Percentiles rank a stretch among this genome's conserved stretches.
Conservation (phyloP, 2,329 filamentous ascomycete genomes). For the Immersiporthe knoxdaviesiana region DNA sequence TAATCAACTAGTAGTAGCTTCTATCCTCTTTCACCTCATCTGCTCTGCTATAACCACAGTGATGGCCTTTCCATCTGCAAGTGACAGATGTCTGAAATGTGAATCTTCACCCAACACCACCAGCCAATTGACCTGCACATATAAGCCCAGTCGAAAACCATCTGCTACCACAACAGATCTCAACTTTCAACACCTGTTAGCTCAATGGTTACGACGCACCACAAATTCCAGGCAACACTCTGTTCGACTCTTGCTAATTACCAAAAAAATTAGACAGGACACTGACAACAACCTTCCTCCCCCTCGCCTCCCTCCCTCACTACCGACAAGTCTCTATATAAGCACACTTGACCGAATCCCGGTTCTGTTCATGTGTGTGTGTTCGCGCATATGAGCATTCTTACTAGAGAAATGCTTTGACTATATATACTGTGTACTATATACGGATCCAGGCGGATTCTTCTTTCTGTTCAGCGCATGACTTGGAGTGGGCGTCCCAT, state of each 20-base stretch:
- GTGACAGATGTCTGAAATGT: not conserved
- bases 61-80: not conserved
- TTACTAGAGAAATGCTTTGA: not conserved
- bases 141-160: not conserved
- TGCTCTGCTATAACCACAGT: too few relatives aligned
- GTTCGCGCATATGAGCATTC: too few relatives aligned
- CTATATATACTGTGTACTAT: not conserved
- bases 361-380: not conserved
- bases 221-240: not conserved
- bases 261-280: not conserved
- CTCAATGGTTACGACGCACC: not conserved
- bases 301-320: not conserved
- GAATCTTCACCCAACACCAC: not conserved
- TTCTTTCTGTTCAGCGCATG: not conserved
- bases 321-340: not conserved
- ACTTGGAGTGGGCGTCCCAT: not conserved
- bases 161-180: not conserved
- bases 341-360: not conserved
- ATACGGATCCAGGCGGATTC: conserved; percentile 5
- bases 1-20: too few relatives aligned
- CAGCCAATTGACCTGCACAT: not conserved
- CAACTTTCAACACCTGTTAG: not conserved
- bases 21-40: too few relatives aligned
- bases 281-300: not conserved
- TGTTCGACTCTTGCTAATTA: not conserved